Evolutionary conservation across 2,329 filamentous ascomycete genomes (phyloP), one percentile per base, ranked within the genome.

Genomic region (Aaosphaeria pasadenensis): DNA sequence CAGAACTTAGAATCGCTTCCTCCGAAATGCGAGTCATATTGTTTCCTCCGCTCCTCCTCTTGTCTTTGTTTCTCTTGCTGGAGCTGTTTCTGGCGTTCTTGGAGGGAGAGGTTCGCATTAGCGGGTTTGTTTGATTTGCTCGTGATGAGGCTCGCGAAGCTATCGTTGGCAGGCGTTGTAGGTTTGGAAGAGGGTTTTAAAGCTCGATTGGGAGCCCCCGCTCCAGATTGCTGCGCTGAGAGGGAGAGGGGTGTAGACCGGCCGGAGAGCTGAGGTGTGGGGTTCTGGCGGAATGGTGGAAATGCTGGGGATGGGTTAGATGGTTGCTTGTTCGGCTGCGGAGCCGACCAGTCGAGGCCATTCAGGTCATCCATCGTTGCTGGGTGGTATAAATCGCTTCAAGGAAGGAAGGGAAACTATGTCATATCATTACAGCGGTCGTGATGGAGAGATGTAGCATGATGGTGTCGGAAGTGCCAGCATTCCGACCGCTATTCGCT

Each of bases 61-160:
- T 92, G 88, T 50, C 81, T 82, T 53, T 83, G 81, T 69, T 89
- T 88, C 60, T 90, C 86, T 69, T 95, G 89, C 55, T 88, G 82
- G 56, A 96, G 72, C 52, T 83, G 87, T 60, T 75, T 80, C 67
- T 87, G 84, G 45, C 83, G 79, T 60, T 86, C 83, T 47, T 81
- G 73, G 6, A 87, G 74, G 2, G 83, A 83, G 11, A 96, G 76
- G 54, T 87, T 94, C 68, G 84, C 86, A 30, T 79, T 81, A 46
- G 73, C 56, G 66, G 85, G 85, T 44, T 79, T 73, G 30, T 79
- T 71, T 42, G 54, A 61, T 44, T 81, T 81, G 60, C 87, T 84
- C 56, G 79, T 84, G 52, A 91, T 77, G 44, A 94, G 75, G 60
- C 85, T 87, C 62, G 88, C 88, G 72, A 94, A 94, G 74, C 86